Conservation (phyloP, 257 asterid genomes). For the Perilla frutescens region DNA sequence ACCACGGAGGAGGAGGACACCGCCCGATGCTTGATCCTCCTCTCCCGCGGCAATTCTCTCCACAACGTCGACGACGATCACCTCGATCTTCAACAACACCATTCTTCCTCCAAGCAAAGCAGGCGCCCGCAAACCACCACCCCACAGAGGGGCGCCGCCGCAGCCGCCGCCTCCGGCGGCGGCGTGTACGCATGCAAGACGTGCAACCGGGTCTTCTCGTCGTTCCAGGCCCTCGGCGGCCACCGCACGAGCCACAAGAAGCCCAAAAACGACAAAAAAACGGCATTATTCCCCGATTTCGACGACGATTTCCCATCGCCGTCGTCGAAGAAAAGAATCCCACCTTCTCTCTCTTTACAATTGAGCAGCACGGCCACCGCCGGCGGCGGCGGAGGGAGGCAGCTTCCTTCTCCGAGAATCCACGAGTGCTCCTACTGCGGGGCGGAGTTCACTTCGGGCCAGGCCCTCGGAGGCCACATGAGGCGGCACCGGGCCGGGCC, state of each 20-base stretch:
- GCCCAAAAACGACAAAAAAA: conserved; percentile 41
- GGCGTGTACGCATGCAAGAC: conserved; percentile 61
- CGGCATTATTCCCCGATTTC: conserved; percentile 7
- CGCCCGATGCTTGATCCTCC: conserved; percentile 52
- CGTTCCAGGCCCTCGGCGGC: conserved; percentile 73
- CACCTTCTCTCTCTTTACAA: conserved; percentile 46
- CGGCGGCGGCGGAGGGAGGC: conserved; percentile 14
- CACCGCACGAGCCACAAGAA: conserved; percentile 73
- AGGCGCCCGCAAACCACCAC: background rate
- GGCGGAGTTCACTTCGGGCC: conserved; percentile 51
- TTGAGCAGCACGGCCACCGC: conserved; percentile 34
- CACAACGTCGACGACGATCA: background rate
- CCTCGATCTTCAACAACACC: background rate
- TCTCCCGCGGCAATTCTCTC: conserved; percentile 46
- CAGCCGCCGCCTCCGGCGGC: conserved; percentile 1
- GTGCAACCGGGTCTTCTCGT: conserved; percentile 53
- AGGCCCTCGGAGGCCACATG: conserved; percentile 61
- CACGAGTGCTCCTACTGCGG: conserved; percentile 52
- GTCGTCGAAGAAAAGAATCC: conserved; percentile 36
- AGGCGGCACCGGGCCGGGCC: conserved; percentile 48
- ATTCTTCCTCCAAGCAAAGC: background rate
- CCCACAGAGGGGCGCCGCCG: background rate
- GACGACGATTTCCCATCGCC: conserved; percentile 45
- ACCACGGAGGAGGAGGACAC: conserved; percentile 58
- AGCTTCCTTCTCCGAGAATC: conserved; percentile 37